Percentiles rank a stretch among this genome's conserved stretches.
Conservation (phyloP, 805 yeast genomes). For the Limtongia smithiae region DNA sequence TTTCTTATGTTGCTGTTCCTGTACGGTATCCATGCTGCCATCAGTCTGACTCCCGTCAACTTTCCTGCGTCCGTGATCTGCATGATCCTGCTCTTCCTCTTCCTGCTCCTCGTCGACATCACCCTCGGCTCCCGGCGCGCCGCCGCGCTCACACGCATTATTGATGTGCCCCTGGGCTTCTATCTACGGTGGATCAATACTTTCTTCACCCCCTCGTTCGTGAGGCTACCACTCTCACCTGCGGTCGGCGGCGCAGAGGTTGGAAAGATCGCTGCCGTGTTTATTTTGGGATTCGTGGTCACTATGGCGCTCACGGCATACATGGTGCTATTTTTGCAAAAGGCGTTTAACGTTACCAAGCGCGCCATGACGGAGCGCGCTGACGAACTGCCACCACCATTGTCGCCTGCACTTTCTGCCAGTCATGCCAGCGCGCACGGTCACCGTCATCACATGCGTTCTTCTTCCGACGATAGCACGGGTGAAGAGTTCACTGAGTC, state of each 20-base stretch:
- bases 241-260: constrained; percentile 65
- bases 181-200: constrained; percentile 73
- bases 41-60: constrained; percentile 46
- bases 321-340: constrained; percentile 45
- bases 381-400: constrained; percentile 26
- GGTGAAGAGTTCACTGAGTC: constrained; percentile 6
- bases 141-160: constrained; percentile 14
- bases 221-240: constrained; percentile 64
- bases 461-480: background rate
- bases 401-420: background rate
- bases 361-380: constrained; percentile 30
- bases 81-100: constrained; percentile 56
- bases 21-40: constrained; percentile 52
- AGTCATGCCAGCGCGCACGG: background rate
- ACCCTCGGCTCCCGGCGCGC: constrained; percentile 39
- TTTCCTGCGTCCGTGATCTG: constrained; percentile 72
- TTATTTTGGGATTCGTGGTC: constrained; percentile 59
- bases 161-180: constrained; percentile 63
- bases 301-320: constrained; percentile 51
- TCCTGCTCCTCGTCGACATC: constrained; percentile 42
- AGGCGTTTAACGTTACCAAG: constrained; percentile 32
- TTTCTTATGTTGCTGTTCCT: constrained; percentile 45
- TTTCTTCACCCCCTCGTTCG: constrained; percentile 74
- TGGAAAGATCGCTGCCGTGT: constrained; percentile 69
- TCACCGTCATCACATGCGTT: background rate